Percentiles rank a stretch among this genome's conserved stretches.
These are phyloP conservation scores for Syzygium syzygioides DNA, from an alignment of 441 rosid species.

Conservation along the genomic window DNA sequence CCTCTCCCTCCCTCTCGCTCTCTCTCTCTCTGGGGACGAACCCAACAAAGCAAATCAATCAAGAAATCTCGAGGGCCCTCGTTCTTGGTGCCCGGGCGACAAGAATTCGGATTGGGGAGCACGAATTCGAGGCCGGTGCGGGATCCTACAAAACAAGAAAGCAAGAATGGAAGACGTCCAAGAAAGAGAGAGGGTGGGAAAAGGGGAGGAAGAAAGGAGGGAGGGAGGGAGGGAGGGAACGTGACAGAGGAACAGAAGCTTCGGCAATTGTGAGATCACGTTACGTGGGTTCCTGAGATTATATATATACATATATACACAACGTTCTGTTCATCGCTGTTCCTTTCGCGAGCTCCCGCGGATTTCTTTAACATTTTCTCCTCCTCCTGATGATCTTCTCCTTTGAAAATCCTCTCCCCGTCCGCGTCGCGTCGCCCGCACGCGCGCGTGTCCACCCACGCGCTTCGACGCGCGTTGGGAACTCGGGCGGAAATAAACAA, in stretches of 20 bases:
- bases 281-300: neutral
- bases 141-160: neutral
- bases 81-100: neutral
- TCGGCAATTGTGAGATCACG: neutral
- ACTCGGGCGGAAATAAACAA: rapidly evolving
- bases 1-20: neutral
- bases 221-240: neutral
- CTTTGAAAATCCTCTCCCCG: neutral
- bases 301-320: neutral
- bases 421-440: neutral
- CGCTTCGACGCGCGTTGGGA: neutral
- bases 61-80: neutral
- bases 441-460: neutral
- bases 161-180: neutral
- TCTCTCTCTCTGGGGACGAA: neutral
- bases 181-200: too few relatives aligned
- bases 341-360: neutral
- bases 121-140: neutral
- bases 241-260: neutral
- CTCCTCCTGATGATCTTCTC: neutral
- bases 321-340: neutral
- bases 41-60: neutral
- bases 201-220: too few relatives aligned
- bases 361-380: neutral
- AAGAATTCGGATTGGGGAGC: neutral